Evolutionary conservation across 148 eudicot species (phyloP).

Genomic region (Rhododendron vialii): DNA sequence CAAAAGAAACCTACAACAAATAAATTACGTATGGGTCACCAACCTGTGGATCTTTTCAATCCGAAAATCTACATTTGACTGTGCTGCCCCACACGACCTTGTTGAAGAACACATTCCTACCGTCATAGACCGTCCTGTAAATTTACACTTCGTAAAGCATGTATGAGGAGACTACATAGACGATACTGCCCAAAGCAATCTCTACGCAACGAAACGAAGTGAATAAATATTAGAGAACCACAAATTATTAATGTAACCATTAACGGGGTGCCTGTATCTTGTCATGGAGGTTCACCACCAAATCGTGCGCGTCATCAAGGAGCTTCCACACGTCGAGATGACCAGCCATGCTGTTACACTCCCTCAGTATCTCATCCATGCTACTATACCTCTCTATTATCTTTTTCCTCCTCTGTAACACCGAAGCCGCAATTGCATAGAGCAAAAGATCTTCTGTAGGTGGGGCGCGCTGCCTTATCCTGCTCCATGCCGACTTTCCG

Average conservation of each 20-base stretch:
- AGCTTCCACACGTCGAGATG: slow-evolving; percentile 97
- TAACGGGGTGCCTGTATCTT: slow-evolving; percentile 49
- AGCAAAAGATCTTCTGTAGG: slow-evolving; percentile 89
- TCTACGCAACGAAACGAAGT: not conserved
- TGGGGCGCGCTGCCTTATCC: slow-evolving; percentile 89
- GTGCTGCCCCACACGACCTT: not conserved
- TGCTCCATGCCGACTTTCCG: slow-evolving; percentile 86
- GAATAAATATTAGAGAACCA: not conserved
- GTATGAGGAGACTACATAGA: not conserved
- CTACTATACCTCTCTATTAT: slow-evolving; percentile 85
- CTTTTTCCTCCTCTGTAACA: slow-evolving; percentile 83
- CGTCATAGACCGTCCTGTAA: not conserved
- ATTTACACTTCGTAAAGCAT: not conserved
- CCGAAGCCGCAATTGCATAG: slow-evolving; percentile 93
- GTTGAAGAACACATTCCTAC: not conserved
- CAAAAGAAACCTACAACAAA: not conserved
- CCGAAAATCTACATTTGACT: not conserved
- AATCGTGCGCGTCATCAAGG: slow-evolving; percentile 77
- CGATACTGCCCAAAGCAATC: not conserved
- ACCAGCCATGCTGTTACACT: slow-evolving; percentile 94
- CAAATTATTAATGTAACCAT: not conserved
- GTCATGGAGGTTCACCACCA: slow-evolving; percentile 88
- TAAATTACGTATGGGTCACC: not conserved
- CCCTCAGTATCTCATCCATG: slow-evolving; percentile 94
- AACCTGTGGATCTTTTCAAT: slow-evolving; percentile 1